Base-by-base conservation (phyloP, 768 basidiomycete genomes). In the Holtermanniella nyarrowii region DNA sequence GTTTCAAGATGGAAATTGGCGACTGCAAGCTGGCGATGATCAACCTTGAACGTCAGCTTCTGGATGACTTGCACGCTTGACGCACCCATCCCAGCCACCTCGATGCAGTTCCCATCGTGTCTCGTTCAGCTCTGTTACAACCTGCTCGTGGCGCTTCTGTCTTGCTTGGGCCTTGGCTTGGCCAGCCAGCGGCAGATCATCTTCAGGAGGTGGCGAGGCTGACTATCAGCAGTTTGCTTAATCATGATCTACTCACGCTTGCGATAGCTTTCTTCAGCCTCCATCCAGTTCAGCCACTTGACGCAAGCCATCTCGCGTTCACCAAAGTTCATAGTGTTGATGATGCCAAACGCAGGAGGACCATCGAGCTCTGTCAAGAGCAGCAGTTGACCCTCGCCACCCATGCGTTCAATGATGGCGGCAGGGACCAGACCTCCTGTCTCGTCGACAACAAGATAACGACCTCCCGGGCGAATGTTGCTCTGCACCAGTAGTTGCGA, bases 21-120 rank as follows among this genome's bases (percentile, higher is more conserved):
- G 93, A 88, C 61, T 93, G 87, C 68, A 86, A 80, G 53, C 82
- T 85, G 3, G 88, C 83, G 40, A 96, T 72, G 46, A 95, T 70
- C 21, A 96, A 76, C 0, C 86, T 89, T 53, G 0, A 24, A 21
- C 21, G 20, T 26, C 24, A 40, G 16, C 37, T 26, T 12, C 20
- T 21, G n/a, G 4, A 23, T 23, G 54, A 7, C 16, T 23, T 55
- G 37, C 52, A 41, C 52, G 16, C 20, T 31, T 5, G 54, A 64
- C 81, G 59, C 57, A 89, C 86, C 82, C 84, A 52, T 97, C 90
- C 71, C 89, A 99, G 60, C 83, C 86, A 20, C 90, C 93, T 1
- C 74, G 69, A 62, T 90, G 89, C 3, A 91, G 75, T 48, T 93
- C 90, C 50, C 86, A 80, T 26, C 91, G 78, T 18, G 80, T 80